Evolutionary conservation across 2,329 filamentous ascomycete species (phyloP), one percentile per base, ranked within the genome.

Genomic region (Pseudogymnoascus sp.): DNA sequence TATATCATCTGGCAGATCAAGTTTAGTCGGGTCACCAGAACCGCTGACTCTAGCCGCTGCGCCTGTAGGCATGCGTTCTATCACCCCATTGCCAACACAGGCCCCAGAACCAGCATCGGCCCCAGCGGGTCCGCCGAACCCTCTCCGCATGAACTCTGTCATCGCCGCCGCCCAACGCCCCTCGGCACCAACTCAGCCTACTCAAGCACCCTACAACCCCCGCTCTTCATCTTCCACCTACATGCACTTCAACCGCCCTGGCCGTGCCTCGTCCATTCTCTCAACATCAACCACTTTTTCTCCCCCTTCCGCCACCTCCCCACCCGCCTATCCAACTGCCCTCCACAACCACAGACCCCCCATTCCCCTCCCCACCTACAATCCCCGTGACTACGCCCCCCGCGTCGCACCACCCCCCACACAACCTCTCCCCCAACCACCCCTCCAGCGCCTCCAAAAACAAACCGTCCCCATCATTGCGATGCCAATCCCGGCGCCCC

Each of bases 111-210:
- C 50, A 33, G 8, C 46, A 31, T n/a, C 14, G n/a, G 50, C 50
- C 1, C 50, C 50, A 56, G 26, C 26, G 12, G 28, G 50, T 5
- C 50, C 50, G 40, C 37, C n/a, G 26, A 60, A 60, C 24, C 59
- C 59, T 26, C 59, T 60, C 33, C 59, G 59, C 33, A 60, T 60
- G 59, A 60, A 60, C 33, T 60, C 59, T 6, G 59, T 60, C 33
- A 38, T 60, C 33, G 59, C 33, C 19, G 19, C 59, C 11, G 6
- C 33, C n/a, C 19, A 38, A n/a, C 22, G 22, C 5, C 59, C 33
- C 12, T 40, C 37, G 5, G 59, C 11, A 28, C 59, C 31, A 40
- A 26, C 14, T 60, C 59, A 37, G 3, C 59, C 33, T n/a, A n/a
- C 59, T n/a, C 59, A 38, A 31, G 37, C 59, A 12, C 33, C 59